Conservation (phyloP, 306 rosid genomes). For the Lagenaria siceraria region DNA sequence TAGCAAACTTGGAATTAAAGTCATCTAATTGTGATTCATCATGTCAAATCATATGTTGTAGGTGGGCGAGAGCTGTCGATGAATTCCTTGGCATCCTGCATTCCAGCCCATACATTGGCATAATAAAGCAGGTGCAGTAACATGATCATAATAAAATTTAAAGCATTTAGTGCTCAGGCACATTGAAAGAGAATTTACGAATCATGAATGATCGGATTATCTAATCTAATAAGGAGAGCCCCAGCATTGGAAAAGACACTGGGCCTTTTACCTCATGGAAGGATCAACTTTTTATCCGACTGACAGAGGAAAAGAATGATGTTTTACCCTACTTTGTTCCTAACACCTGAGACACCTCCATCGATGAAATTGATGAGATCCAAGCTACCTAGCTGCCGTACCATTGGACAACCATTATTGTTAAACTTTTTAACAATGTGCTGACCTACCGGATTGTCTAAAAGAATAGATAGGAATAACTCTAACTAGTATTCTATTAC, state of each 20-base stretch:
- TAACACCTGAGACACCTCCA: not conserved
- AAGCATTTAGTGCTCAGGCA: not conserved
- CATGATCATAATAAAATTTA: not conserved
- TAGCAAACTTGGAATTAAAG: not conserved
- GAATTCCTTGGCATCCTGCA: constrained; percentile 58
- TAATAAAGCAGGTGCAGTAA: constrained; percentile 51
- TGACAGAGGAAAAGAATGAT: too few relatives aligned
- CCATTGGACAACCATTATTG: not conserved
- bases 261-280: too few relatives aligned
- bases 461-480: not conserved
- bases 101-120: constrained; percentile 48
- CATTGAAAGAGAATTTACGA: not conserved
- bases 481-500: not conserved
- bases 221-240: not conserved
- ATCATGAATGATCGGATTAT: not conserved
- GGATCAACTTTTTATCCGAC: too few relatives aligned
- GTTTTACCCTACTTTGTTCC: not conserved
- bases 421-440: not conserved
- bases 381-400: not conserved
- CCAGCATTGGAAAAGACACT: not conserved
- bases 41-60: constrained; percentile 20
- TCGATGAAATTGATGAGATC: not conserved
- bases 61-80: constrained; percentile 79
- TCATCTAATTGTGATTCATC: not conserved
- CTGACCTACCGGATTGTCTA: not conserved